Evolutionary conservation across 306 rosid genomes (phyloP).

Genomic region (Bauhinia variegata): DNA sequence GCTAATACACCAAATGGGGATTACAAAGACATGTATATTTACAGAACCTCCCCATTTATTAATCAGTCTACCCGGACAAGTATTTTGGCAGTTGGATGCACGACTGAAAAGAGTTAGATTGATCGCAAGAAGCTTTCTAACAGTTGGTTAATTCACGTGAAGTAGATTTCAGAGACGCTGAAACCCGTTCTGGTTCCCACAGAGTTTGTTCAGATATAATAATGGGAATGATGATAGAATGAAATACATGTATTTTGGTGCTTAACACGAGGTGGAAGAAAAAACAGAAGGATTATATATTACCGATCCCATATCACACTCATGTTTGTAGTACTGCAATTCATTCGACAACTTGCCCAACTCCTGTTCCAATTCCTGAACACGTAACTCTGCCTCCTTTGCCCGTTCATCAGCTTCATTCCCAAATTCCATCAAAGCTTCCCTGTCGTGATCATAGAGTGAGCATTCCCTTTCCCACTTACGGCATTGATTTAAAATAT

Average conservation of each 20-base stretch:
- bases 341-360: slow-evolving; percentile 56
- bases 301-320: slow-evolving; percentile 56
- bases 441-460: slow-evolving; percentile 81
- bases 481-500: slow-evolving; percentile 54
- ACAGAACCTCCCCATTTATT: neutral
- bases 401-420: slow-evolving; percentile 93
- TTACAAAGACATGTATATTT: too few species aligned
- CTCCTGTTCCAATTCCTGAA: slow-evolving; percentile 64
- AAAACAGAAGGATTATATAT: neutral
- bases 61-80: neutral
- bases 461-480: slow-evolving; percentile 75
- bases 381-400: slow-evolving; percentile 70
- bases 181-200: slow-evolving; percentile 1
- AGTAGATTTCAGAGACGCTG: neutral
- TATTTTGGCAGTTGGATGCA: neutral
- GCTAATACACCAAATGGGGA: neutral
- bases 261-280: neutral
- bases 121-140: neutral
- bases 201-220: neutral
- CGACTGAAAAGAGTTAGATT: neutral
- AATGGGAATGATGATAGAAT: neutral
- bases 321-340: slow-evolving; percentile 46
- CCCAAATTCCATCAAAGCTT: slow-evolving; percentile 92
- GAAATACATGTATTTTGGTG: neutral
- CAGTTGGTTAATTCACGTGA: neutral